Conservation (phyloP, 1,139 yeast species). For the Ogataea hybrid region DNA sequence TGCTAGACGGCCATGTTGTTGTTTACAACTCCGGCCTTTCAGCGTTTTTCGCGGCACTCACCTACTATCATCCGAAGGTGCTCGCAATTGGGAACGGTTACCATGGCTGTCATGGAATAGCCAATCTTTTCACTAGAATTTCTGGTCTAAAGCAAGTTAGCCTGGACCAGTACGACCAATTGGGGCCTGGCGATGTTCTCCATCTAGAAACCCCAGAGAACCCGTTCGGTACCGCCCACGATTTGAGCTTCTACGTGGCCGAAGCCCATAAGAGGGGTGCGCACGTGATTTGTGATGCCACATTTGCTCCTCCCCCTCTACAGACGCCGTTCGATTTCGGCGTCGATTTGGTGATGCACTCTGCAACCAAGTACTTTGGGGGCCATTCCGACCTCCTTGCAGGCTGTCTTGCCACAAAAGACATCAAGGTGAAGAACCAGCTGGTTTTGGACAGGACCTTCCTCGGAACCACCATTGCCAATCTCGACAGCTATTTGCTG, state of each 20-base stretch:
- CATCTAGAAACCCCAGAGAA: constrained; percentile 88
- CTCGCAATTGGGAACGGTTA: constrained; percentile 79
- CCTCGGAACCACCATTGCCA: no score
- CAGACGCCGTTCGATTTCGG: no score
- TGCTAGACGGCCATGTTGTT: constrained; percentile 58
- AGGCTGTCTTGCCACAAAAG: no score
- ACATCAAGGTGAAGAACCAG: no score
- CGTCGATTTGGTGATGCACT: no score
- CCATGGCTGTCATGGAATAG: constrained; percentile 78
- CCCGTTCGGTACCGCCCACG: constrained; percentile 68
- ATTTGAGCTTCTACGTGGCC: constrained; percentile 58
- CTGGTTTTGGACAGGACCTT: no score
- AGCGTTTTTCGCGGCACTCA: constrained; percentile 79
- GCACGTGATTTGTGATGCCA: constrained; percentile 60
- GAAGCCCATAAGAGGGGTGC: constrained; percentile 79
- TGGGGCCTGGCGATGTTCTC: constrained; percentile 68
- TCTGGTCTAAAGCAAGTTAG: constrained; percentile 53
- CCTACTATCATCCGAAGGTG: constrained; percentile 69
- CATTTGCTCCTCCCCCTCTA: no score
- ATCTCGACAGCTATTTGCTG: no score
- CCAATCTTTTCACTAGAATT: constrained; percentile 59
- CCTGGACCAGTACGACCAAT: constrained; percentile 48
- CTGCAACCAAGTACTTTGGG: no score
- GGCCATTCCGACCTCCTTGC: no score
- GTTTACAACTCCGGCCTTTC: constrained; percentile 76